Conservation (phyloP, 2,329 filamentous ascomycete genomes). For the Scedosporium apiospermum region DNA sequence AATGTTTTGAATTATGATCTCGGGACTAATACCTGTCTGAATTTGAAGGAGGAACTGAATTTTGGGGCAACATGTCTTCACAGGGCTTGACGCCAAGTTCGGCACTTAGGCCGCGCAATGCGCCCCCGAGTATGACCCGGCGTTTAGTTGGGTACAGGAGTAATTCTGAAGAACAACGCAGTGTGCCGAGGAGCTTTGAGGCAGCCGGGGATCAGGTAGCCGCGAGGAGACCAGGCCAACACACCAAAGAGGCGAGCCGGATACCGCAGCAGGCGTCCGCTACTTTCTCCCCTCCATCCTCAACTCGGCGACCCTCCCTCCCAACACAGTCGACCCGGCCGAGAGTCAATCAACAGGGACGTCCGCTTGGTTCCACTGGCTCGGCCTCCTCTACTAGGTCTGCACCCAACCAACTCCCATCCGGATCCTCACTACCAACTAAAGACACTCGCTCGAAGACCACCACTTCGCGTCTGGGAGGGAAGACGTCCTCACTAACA, state of each 20-base stretch:
- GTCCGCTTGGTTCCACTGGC: conserved; percentile 29
- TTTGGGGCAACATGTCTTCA: conserved; percentile 2
- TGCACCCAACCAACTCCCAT: conserved; percentile 19
- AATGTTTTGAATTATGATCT: neutral
- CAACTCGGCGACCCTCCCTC: conserved; percentile 14
- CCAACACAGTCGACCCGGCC: conserved; percentile 16
- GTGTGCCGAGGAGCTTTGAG: neutral
- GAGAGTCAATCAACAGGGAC: conserved; percentile 29
- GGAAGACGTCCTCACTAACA: conserved; percentile 38
- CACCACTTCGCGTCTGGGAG: conserved; percentile 22
- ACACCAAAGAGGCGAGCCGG: conserved; percentile 20
- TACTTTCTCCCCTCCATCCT: neutral
- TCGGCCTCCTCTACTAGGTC: conserved; percentile 21
- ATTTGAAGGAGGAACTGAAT: neutral
- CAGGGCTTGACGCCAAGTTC: neutral
- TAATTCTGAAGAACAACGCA: neutral
- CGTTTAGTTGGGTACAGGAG: conserved; percentile 2
- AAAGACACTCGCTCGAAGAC: neutral
- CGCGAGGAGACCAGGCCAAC: conserved; percentile 9
- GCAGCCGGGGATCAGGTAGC: neutral
- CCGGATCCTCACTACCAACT: conserved; percentile 18
- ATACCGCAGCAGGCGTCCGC: conserved; percentile 25
- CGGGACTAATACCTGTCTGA: neutral
- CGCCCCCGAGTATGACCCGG: neutral
- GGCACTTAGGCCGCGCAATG: neutral